phyloP scores from a whole-genome alignment of 257 asterid species.

The Forsythia viridissima region DNA sequence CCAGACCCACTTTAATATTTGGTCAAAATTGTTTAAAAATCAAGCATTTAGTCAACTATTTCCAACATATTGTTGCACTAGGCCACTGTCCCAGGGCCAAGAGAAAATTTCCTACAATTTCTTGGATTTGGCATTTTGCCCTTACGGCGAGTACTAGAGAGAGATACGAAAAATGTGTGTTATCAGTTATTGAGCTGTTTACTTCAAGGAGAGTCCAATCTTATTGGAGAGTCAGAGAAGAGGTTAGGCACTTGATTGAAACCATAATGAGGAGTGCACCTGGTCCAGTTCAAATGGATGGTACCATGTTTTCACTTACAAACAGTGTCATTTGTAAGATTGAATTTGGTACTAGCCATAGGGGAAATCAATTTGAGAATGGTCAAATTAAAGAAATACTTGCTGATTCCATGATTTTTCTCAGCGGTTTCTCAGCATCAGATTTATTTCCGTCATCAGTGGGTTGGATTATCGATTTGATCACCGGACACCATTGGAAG shows the following conservation, averaged over 20 bases:
- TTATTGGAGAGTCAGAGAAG: not conserved
- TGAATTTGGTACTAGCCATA: slow-evolving; percentile 4
- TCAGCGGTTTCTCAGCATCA: slow-evolving; percentile 7
- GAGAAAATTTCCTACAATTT: not conserved
- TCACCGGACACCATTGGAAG: not conserved
- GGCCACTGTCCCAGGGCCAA: slow-evolving; percentile 11
- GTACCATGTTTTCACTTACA: not conserved
- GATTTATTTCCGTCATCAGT: slow-evolving; percentile 6
- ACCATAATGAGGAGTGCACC: not conserved
- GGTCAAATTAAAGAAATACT: slow-evolving; percentile 1
- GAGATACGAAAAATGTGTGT: not conserved
- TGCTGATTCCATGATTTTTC: slow-evolving; percentile 15
- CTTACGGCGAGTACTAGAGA: slow-evolving; percentile 4
- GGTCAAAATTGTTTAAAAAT: too few species aligned
- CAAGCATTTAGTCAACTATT: too few species aligned
- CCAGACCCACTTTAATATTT: too few species aligned
- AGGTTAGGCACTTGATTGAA: not conserved
- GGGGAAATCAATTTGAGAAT: slow-evolving; percentile 7
- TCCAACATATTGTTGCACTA: not conserved
- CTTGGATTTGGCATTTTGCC: not conserved
- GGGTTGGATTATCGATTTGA: slow-evolving; percentile 15
- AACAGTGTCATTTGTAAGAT: not conserved
- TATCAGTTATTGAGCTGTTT: not conserved
- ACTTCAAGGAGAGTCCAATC: not conserved
- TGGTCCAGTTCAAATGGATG: slow-evolving; percentile 2